Percentiles rank a stretch among this genome's conserved stretches.
Conservation (phyloP, 2,329 filamentous ascomycete genomes). For the Exophiala sp. region DNA sequence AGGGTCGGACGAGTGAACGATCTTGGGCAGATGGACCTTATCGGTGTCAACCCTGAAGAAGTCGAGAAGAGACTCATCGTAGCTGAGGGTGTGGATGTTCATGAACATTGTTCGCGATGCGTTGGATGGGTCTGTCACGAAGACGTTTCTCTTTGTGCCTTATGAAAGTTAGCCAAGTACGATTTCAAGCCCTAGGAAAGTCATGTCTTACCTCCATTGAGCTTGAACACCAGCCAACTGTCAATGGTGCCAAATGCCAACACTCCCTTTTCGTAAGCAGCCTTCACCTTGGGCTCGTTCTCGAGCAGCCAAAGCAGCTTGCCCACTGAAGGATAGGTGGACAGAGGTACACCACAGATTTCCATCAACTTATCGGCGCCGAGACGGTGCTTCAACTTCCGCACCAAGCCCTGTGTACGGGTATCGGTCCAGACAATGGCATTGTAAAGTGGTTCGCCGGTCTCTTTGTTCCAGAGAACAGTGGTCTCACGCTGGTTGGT, state of each 20-base stretch:
- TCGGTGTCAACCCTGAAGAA: slow-evolving; percentile 72
- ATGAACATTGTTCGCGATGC: slow-evolving; percentile 92
- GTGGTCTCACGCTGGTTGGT: slow-evolving; percentile 89
- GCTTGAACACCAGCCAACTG: slow-evolving; percentile 77
- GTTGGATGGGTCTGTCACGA: slow-evolving; percentile 82
- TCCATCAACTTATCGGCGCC: slow-evolving; percentile 64
- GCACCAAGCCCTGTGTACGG: slow-evolving; percentile 66
- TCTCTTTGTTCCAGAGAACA: slow-evolving; percentile 74
- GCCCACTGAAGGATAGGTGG: slow-evolving; percentile 80
- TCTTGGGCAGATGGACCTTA: slow-evolving; percentile 72
- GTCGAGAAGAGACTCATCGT: slow-evolving; percentile 67
- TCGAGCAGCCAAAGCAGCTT: slow-evolving; percentile 78
- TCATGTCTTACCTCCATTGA: slow-evolving; percentile 57
- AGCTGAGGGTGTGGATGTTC: slow-evolving; percentile 73
- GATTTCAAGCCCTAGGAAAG: neutral
- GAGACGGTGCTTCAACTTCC: slow-evolving; percentile 63
- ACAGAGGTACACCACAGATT: slow-evolving; percentile 74
- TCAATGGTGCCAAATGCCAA: slow-evolving; percentile 84
- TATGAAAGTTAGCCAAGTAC: neutral
- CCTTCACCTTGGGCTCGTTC: slow-evolving; percentile 61
- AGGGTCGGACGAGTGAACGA: slow-evolving; percentile 71
- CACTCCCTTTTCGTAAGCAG: slow-evolving; percentile 68
- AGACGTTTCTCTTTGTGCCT: slow-evolving; percentile 54
- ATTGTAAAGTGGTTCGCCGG: slow-evolving; percentile 73
- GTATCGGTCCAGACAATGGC: slow-evolving; percentile 91